Base-by-base conservation (phyloP, 169 alveolate species). In the Babesia sp. region DNA sequence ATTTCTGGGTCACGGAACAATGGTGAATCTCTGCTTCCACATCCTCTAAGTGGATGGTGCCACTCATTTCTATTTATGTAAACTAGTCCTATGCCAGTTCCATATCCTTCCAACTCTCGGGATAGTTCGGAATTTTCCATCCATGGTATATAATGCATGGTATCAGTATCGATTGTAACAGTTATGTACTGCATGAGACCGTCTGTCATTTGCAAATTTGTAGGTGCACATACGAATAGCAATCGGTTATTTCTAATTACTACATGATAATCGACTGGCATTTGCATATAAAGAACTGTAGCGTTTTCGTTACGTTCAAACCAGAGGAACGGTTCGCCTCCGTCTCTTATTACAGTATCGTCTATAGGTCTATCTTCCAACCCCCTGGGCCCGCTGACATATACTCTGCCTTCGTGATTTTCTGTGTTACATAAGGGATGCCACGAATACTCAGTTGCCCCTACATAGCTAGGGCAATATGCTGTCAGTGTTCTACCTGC, bases 161-260 rank as follows among this genome's bases (percentile, higher is more conserved):
- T 12, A 48, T 6, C 56, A 12, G 20, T 6, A 8, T 48, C 56
- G 12, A 48, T 20, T 18, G 7, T 48, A 8, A 18, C 20, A 48
- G 56, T 48, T 28, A 48, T 6, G 56, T 48, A 14, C 9, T 20
- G 20, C 9, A 48, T 28, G 12, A 48, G 6, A 20, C 33, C 20
- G 20, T 12, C 33, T 8, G 26, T 57, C 51, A 57, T 29, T 8
- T 33, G 24, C 31, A 57, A 31, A 57, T 57, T 31, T 31, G 14
- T 6, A 12, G 67, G 67, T 0, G 39, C 67, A n/a, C 67, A 57
- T 0, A 57, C 3, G 45, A 57, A 57, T 31, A 57, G 3, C 48
- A 57, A 57, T 3, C 67, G 45, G 3, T 57, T 18, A 1, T 57
- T 50, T 1, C 51, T 57, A 2, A 57, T n/a, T 1, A 36, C 50